Conservation (phyloP, 148 eudicot species). For the Arbutus unedo region DNA sequence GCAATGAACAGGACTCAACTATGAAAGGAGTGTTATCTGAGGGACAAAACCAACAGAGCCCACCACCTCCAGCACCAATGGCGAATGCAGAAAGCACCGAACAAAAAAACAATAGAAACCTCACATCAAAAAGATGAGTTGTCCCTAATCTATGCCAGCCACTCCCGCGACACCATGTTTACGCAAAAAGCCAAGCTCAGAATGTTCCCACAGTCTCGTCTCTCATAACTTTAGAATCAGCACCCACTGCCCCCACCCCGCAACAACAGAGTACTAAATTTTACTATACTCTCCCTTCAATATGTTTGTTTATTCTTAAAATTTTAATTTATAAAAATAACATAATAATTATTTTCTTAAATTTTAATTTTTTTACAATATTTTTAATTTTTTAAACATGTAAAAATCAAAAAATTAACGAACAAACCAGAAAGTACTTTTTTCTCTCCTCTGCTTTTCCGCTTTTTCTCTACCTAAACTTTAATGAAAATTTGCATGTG, state of each 20-base stretch:
- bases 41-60: constrained; percentile 19
- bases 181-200: constrained; percentile 56
- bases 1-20: neutral
- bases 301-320: too few relatives aligned
- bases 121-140: constrained; percentile 46
- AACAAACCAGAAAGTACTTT: too few relatives aligned
- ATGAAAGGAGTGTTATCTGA: neutral
- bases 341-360: too few relatives aligned
- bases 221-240: constrained; percentile 31
- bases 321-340: too few relatives aligned
- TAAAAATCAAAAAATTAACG: too few relatives aligned
- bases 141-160: constrained; percentile 62
- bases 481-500: too few relatives aligned
- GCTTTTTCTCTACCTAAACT: too few relatives aligned
- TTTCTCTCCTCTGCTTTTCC: too few relatives aligned
- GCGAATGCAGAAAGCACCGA: constrained; percentile 21
- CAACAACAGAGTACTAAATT: neutral
- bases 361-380: too few relatives aligned
- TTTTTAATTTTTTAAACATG: too few relatives aligned
- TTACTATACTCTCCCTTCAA: too few relatives aligned
- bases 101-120: constrained; percentile 20
- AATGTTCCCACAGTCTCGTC: constrained; percentile 33
- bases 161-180: constrained; percentile 50
- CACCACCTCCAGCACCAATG: constrained; percentile 23
- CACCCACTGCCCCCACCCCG: constrained; percentile 31